phyloP scores from a whole-genome alignment of 2,329 filamentous ascomycete genomes.

The Escovopsis sp. region DNA sequence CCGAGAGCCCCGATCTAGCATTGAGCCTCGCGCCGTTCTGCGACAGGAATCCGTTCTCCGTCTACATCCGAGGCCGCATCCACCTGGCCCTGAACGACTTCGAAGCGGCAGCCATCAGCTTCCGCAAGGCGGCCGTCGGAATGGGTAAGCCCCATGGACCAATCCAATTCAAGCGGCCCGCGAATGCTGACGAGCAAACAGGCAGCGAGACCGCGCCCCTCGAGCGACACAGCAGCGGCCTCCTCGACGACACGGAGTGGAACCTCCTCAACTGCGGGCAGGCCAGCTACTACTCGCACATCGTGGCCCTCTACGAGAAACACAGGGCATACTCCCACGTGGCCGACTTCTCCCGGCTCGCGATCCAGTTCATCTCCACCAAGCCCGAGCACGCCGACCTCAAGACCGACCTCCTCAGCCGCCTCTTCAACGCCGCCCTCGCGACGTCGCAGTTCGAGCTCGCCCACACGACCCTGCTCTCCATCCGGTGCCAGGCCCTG shows the following conservation, averaged over 20 bases:
- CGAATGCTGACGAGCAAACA: conserved; percentile 11
- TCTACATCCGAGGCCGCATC: conserved; percentile 75
- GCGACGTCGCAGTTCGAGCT: conserved; percentile 67
- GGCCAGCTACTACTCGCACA: conserved; percentile 74
- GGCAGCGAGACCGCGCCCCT: conserved; percentile 31
- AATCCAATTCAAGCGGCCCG: not conserved
- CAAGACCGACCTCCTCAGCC: conserved; percentile 60
- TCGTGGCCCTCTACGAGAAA: conserved; percentile 68
- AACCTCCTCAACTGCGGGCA: conserved; percentile 55
- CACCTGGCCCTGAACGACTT: conserved; percentile 60
- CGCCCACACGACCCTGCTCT: conserved; percentile 64
- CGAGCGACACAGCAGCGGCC: conserved; percentile 43
- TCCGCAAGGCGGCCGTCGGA: conserved; percentile 70
- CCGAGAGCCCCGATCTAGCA: conserved; percentile 45
- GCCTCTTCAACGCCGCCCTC: conserved; percentile 71
- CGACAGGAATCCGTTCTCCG: conserved; percentile 46
- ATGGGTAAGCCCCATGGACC: conserved; percentile 46
- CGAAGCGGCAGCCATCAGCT: conserved; percentile 56
- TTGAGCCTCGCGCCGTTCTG: conserved; percentile 42
- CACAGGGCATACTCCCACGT: conserved; percentile 66
- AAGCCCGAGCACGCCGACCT: conserved; percentile 24
- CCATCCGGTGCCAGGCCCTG: conserved; percentile 57
- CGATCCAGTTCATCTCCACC: conserved; percentile 45
- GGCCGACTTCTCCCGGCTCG: conserved; percentile 66
- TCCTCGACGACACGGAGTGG: conserved; percentile 66